phyloP scores from a whole-genome alignment of 805 yeast genomes.

The Lachancea mirantina region DNA sequence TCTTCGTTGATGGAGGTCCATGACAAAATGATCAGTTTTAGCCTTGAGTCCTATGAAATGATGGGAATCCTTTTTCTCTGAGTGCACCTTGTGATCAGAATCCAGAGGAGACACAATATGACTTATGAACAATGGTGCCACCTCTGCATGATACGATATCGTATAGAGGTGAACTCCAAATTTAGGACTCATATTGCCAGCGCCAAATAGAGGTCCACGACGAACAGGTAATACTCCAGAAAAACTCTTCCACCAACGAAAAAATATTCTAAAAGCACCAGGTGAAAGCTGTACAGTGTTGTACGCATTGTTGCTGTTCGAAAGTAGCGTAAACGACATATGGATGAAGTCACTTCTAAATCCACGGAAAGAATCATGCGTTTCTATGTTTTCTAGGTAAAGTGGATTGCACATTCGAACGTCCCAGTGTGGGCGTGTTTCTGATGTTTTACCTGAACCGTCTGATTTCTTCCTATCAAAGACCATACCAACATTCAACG shows the following conservation, averaged over 20 bases:
- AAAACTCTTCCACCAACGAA: conserved; percentile 81
- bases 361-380: conserved; percentile 73
- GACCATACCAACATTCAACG: conserved; percentile 49
- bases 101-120: conserved; percentile 54
- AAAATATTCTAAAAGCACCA: conserved; percentile 56
- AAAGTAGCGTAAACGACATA: conserved; percentile 50
- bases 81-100: conserved; percentile 16
- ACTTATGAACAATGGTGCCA: conserved; percentile 66
- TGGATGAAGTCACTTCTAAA: conserved; percentile 82
- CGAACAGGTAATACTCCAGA: conserved; percentile 77
- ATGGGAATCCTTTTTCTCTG: conserved; percentile 20
- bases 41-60: conserved; percentile 69
- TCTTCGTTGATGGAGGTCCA: conserved; percentile 63
- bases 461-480: conserved; percentile 40
- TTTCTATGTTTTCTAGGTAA: conserved; percentile 36
- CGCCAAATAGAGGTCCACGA: conserved; percentile 63
- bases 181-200: conserved; percentile 48
- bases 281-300: conserved; percentile 80
- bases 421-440: conserved; percentile 54
- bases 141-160: conserved; percentile 67
- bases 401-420: conserved; percentile 51
- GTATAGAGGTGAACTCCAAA: conserved; percentile 71
- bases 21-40: conserved; percentile 43
- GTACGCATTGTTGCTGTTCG: conserved; percentile 38
- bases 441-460: conserved; percentile 35